Conservation (phyloP, 306 rosid species). For the Alnus glutinosa region DNA sequence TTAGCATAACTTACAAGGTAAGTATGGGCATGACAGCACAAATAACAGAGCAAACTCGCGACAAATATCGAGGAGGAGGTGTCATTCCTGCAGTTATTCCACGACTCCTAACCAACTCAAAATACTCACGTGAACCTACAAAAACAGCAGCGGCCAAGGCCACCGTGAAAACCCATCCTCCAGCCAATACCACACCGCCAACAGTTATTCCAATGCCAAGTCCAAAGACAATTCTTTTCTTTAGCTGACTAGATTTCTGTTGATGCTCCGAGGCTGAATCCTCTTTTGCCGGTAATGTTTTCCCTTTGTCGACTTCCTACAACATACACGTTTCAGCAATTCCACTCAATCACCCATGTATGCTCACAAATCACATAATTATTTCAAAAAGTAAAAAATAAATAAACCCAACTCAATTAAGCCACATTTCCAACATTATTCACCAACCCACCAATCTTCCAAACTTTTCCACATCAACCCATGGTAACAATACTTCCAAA, state of each 20-base stretch:
- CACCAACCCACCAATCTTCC: not conserved
- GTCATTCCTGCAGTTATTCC: conserved; percentile 95
- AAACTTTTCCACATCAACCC: not conserved
- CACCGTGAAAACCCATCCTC: conserved; percentile 82
- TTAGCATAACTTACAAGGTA: conserved; percentile 69
- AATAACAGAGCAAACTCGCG: conserved; percentile 79
- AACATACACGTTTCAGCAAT: conserved; percentile 28
- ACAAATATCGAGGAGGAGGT: conserved; percentile 91
- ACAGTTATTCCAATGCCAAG: conserved; percentile 78
- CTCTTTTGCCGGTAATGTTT: conserved; percentile 20
- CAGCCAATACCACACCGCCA: conserved; percentile 79
- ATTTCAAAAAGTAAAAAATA: not conserved
- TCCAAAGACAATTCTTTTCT: conserved; percentile 75
- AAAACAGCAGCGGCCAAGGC: conserved; percentile 73
- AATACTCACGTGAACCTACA: conserved; percentile 82
- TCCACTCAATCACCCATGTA: conserved; percentile 12
- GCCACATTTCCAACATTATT: not conserved
- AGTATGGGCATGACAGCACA: conserved; percentile 84
- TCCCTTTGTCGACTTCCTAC: conserved; percentile 41
- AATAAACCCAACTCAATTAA: not conserved
- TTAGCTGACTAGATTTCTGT: conserved; percentile 59
- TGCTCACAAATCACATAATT: not conserved
- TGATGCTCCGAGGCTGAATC: conserved; percentile 42
- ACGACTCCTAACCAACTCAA: conserved; percentile 79
- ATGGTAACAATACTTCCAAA: not conserved